Conservation (phyloP, 768 basidiomycete species). For the Lactarius akahatsu region DNA sequence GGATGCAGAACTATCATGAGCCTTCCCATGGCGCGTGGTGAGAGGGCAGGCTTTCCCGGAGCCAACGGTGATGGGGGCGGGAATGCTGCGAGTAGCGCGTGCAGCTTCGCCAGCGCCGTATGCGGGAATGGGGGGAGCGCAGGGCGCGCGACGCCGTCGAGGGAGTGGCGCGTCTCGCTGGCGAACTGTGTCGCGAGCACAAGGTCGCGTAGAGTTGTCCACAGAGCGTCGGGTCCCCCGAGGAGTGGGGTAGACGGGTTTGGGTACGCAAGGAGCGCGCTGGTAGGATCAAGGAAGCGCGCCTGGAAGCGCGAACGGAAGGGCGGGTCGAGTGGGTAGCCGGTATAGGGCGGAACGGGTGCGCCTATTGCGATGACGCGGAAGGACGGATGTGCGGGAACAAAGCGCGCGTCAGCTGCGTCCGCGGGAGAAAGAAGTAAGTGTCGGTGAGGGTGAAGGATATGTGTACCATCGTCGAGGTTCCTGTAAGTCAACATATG, state of each 20-base stretch:
- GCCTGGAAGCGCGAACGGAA: constrained; percentile 70
- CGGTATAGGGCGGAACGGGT: constrained; percentile 66
- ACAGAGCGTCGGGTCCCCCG: constrained; percentile 31
- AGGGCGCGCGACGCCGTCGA: constrained; percentile 54
- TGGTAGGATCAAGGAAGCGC: constrained; percentile 62
- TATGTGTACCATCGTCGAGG: constrained; percentile 67
- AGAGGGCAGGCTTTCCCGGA: constrained; percentile 25
- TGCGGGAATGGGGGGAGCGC: constrained; percentile 63
- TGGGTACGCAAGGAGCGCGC: constrained; percentile 47
- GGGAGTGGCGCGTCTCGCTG: constrained; percentile 53
- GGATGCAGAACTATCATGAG: constrained; percentile 62
- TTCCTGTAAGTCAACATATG: constrained; percentile 43
- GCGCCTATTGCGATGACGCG: constrained; percentile 68
- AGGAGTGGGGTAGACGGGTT: constrained; percentile 15
- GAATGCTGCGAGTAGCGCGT: constrained; percentile 46
- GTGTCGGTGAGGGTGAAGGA: constrained; percentile 62
- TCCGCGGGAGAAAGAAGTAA: constrained; percentile 40
- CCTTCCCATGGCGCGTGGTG: constrained; percentile 51
- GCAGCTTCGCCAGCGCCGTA: constrained; percentile 55
- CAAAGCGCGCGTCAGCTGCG: constrained; percentile 44
- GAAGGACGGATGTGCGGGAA: constrained; percentile 67
- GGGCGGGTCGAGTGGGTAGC: constrained; percentile 63
- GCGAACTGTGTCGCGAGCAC: constrained; percentile 64
- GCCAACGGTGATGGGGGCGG: constrained; percentile 45
- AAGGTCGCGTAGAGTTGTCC: constrained; percentile 50